Percentiles rank a stretch among this genome's conserved stretches.
Evolutionary conservation across 2,329 filamentous ascomycete genomes (phyloP).

Genomic region (Pseudopithomyces chartarum): DNA sequence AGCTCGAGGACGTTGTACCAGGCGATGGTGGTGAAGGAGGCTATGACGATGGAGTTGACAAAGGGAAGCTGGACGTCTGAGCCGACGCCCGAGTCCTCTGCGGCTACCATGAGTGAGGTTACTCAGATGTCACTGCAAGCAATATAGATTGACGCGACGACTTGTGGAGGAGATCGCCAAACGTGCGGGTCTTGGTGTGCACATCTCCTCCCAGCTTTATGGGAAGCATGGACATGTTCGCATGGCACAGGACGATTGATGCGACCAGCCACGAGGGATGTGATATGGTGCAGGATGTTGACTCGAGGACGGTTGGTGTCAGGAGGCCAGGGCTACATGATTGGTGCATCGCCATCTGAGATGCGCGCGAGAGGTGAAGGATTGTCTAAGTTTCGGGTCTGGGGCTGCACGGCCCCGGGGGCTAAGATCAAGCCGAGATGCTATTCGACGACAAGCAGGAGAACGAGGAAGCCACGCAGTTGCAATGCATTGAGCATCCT

Average conservation of each 20-base stretch:
- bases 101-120: slow-evolving; percentile 1
- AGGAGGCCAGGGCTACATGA: background rate
- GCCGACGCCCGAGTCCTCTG: slow-evolving; percentile 12
- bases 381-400: slow-evolving; percentile 1
- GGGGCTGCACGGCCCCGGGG: background rate
- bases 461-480: background rate
- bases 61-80: slow-evolving; percentile 10
- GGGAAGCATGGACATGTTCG: background rate
- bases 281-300: background rate
- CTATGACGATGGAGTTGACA: slow-evolving; percentile 10
- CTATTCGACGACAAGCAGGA: background rate
- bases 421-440: background rate
- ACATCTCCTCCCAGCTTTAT: slow-evolving; percentile 1
- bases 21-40: slow-evolving; percentile 20
- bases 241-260: background rate
- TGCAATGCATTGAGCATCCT: background rate
- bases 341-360: background rate
- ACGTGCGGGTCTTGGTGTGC: background rate
- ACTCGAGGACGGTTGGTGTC: background rate
- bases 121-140: background rate
- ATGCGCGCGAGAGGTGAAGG: background rate
- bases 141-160: background rate
- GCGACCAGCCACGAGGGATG: background rate
- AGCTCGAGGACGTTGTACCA: slow-evolving; percentile 26
- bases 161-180: background rate